Evolutionary conservation across 805 yeast genomes (phyloP), one percentile per base, ranked within the genome.

Genomic region (Huiozyma naganishii): DNA sequence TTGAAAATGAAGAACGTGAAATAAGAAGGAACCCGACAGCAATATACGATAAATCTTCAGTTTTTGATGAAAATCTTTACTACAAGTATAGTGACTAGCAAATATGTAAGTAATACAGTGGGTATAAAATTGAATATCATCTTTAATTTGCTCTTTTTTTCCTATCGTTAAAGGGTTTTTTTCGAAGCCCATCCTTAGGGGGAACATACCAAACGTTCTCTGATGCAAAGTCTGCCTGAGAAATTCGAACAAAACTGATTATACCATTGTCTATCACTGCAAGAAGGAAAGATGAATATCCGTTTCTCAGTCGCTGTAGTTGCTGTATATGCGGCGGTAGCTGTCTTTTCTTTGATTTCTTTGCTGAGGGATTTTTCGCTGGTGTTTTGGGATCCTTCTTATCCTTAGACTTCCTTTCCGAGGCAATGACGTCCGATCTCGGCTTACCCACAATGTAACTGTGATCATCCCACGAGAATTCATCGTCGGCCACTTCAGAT

Each of bases 261-360:
- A 85, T 69, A 0, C 95, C 95, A 51, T 76, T 70, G 56, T 84
- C 92, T 6, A 86, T 76, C 1, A 81, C 67, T 0, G 95, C 95
- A n/a, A 68, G 37, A 3, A 85, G 61, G 6, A 81, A 64, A 27
- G 68, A 69, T 17, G 77, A 61, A 45, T 68, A 58, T 0, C 90
- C 89, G 33, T 62, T 62, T 49, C 74, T 78, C 36, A 80, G 58
- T 39, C 74, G 53, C 23, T 51, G 53, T 38, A 50, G 45, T 46
- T 61, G 76, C 64, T 57, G 67, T 45, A 46, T 44, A 37, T 53
- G 54, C 6, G 55, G 51, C 3, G 58, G 42, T 4, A 45, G 30
- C 6, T 45, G 38, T 11, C 23, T 23, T n/a, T 41, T 45, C 6
- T 36, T 45, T 40, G 43, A 58, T 56, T 40, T 47, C 55, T 40